phyloP scores from a whole-genome alignment of 768 basidiomycete genomes.

The Leccinum boreale region DNA sequence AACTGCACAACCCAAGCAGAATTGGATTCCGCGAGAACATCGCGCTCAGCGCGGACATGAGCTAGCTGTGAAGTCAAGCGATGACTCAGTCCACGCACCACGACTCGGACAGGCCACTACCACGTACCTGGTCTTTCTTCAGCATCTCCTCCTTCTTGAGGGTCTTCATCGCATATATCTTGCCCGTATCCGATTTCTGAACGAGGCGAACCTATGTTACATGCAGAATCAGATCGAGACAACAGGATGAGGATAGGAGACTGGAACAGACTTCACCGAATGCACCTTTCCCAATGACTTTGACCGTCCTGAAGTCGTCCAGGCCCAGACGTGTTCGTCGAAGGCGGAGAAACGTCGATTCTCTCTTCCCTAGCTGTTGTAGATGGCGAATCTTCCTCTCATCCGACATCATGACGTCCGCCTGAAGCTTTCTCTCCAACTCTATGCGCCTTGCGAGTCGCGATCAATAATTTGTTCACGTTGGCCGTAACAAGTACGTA shows the following conservation, averaged over 20 bases:
- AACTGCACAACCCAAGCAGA: slow-evolving; percentile 96
- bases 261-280: slow-evolving; percentile 81
- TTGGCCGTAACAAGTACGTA: slow-evolving; percentile 29
- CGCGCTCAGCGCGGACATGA: slow-evolving; percentile 96
- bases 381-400: slow-evolving; percentile 86
- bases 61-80: slow-evolving; percentile 60
- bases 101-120: background rate
- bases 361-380: slow-evolving; percentile 79
- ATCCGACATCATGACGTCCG: slow-evolving; percentile 67
- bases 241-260: background rate
- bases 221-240: background rate
- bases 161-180: slow-evolving; percentile 99
- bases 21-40: slow-evolving; percentile 93
- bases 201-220: slow-evolving; percentile 73
- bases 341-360: slow-evolving; percentile 84
- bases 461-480: background rate
- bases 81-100: slow-evolving; percentile 2
- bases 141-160: slow-evolving; percentile 98
- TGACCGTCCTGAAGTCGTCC: slow-evolving; percentile 93
- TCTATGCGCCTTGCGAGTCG: slow-evolving; percentile 67
- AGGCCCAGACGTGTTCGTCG: slow-evolving; percentile 87
- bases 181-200: slow-evolving; percentile 94
- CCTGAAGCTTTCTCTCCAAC: slow-evolving; percentile 74
- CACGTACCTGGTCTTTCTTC: slow-evolving; percentile 91
- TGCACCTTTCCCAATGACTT: slow-evolving; percentile 98